Conservation (phyloP, 2,329 filamentous ascomycete species). For the Monosporascus sp. region DNA sequence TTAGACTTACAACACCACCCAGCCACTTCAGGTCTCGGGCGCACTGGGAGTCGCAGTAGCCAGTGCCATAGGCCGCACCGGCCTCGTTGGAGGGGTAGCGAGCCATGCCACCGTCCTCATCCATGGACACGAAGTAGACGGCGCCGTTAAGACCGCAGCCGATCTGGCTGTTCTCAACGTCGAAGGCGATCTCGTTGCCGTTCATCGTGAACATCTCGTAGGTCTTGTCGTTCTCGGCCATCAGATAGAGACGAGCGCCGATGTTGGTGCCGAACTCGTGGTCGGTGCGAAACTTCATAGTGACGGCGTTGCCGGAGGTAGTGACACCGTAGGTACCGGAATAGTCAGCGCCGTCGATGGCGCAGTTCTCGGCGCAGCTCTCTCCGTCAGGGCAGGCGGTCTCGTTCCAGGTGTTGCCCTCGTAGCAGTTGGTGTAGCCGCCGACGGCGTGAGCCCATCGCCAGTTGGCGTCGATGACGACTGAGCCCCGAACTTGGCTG, state of each 20-base stretch:
- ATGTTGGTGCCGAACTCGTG: constrained; percentile 27
- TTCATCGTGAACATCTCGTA: constrained; percentile 55
- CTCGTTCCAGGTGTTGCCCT: constrained; percentile 32
- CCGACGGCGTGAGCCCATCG: constrained; percentile 40
- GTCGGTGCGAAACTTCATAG: constrained; percentile 43
- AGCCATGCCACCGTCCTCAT: constrained; percentile 43
- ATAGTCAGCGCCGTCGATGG: constrained; percentile 39
- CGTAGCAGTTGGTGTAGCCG: constrained; percentile 41
- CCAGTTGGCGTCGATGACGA: constrained; percentile 47
- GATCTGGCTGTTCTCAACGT: constrained; percentile 55
- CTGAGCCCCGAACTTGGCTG: constrained; percentile 32
- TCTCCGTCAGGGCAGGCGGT: constrained; percentile 28
- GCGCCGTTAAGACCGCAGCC: constrained; percentile 57
- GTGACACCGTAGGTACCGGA: constrained; percentile 38
- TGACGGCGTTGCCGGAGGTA: constrained; percentile 37
- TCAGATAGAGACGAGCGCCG: constrained; percentile 50
- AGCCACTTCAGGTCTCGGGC: constrained; percentile 45
- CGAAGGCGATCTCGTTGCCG: constrained; percentile 57
- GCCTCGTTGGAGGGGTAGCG: constrained; percentile 40
- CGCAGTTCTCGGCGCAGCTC: constrained; percentile 34
- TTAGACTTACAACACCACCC: constrained; percentile 36
- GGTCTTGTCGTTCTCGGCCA: constrained; percentile 42
- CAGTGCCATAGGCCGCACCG: constrained; percentile 50
- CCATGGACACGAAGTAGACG: constrained; percentile 51
- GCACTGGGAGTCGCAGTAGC: constrained; percentile 48